phyloP scores from a whole-genome alignment of 768 basidiomycete genomes.

The Suillus placidus region DNA sequence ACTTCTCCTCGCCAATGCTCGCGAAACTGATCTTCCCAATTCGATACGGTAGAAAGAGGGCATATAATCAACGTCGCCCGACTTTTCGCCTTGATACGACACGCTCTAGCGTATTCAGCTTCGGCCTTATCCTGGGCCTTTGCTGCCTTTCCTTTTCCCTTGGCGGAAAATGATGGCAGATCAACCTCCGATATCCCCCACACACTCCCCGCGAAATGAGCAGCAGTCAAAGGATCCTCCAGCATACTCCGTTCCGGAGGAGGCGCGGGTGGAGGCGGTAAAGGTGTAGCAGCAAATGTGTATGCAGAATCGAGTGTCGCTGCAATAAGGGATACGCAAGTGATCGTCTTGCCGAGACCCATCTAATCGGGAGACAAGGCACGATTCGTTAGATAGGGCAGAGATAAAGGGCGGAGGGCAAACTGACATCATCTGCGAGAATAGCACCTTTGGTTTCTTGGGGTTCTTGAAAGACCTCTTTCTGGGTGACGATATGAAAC shows the following conservation, averaged over 20 bases:
- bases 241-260: constrained; percentile 38
- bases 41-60: constrained; percentile 93
- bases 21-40: constrained; percentile 98
- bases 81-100: constrained; percentile 79
- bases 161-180: constrained; percentile 39
- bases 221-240: constrained; percentile 42
- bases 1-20: constrained; percentile 96
- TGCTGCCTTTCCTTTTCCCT: constrained; percentile 67
- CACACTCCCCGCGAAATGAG: constrained; percentile 76
- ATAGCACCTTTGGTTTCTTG: constrained; percentile 84
- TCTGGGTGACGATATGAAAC: constrained; percentile 85
- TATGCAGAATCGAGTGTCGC: constrained; percentile 75
- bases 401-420: constrained; percentile 16
- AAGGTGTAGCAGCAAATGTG: constrained; percentile 60
- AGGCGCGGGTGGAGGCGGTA: constrained; percentile 46
- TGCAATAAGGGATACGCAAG: constrained; percentile 91
- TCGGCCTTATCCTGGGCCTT: constrained; percentile 72
- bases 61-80: constrained; percentile 96
- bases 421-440: constrained; percentile 92
- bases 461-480: constrained; percentile 69
- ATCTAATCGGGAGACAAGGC: constrained; percentile 55
- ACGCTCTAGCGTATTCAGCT: constrained; percentile 66
- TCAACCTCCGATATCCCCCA: constrained; percentile 79
- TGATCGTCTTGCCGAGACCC: constrained; percentile 98
- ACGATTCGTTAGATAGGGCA: constrained; percentile 18